Conservation (phyloP, 2,329 filamentous ascomycete species). For the Xylaria sp. region DNA sequence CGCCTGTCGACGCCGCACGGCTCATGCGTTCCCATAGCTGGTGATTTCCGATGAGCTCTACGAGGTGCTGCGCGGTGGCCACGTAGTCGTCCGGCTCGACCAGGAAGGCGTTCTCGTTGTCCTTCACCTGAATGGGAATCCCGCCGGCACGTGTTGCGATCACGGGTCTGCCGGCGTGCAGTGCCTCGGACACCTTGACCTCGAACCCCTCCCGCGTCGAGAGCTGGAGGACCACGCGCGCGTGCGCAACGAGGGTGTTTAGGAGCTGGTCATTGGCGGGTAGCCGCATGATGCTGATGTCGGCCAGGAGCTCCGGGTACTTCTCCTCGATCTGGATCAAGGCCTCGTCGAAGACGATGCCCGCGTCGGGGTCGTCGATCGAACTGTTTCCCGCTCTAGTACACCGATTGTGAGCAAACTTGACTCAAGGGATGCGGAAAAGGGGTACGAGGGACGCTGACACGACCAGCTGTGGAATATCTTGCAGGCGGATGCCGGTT, state of each 20-base stretch:
- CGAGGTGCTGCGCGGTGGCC: conserved; percentile 74
- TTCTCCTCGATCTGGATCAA: conserved; percentile 72
- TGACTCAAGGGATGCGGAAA: background rate
- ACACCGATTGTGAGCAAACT: background rate
- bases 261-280: conserved; percentile 83
- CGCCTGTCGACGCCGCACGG: conserved; percentile 69
- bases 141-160: conserved; percentile 82
- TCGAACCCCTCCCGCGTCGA: conserved; percentile 87
- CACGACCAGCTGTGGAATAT: conserved; percentile 78
- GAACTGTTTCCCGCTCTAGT: conserved; percentile 70
- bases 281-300: conserved; percentile 80
- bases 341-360: conserved; percentile 76
- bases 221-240: conserved; percentile 79
- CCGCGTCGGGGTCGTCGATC: conserved; percentile 83
- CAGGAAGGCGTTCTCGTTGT: conserved; percentile 77
- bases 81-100: conserved; percentile 77
- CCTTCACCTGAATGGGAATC: conserved; percentile 80
- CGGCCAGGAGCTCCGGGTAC: conserved; percentile 70
- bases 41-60: conserved; percentile 73
- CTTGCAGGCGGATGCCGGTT: conserved; percentile 53
- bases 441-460: conserved; percentile 42
- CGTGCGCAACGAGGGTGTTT: conserved; percentile 78
- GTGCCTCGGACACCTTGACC: conserved; percentile 85
- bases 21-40: conserved; percentile 75
- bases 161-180: conserved; percentile 82